These are phyloP conservation scores for Solanum hybrid DNA, from an alignment of 305 asterid genomes.

Conservation along the genomic window DNA sequence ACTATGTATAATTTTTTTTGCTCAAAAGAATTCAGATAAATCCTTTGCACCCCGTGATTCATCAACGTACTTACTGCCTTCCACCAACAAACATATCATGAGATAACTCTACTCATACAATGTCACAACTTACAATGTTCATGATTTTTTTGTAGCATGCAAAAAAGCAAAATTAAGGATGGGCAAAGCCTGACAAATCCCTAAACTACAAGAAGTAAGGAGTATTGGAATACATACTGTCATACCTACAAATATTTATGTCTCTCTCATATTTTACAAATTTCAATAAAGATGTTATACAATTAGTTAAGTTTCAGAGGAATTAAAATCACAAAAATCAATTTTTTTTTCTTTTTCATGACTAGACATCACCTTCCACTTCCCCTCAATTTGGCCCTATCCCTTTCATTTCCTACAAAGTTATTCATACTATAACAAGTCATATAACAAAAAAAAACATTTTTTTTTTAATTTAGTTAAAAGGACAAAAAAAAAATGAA, in stretches of 20 bases:
- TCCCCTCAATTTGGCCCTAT: neutral
- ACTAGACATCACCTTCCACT: constrained; percentile 6
- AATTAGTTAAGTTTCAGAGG: constrained; percentile 2
- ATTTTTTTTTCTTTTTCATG: neutral
- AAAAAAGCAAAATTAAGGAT: neutral
- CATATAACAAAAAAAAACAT: neutral
- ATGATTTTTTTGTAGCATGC: neutral
- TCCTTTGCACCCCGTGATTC: neutral
- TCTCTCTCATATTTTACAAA: constrained; percentile 14
- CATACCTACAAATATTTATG: neutral
- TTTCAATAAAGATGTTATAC: constrained; percentile 24
- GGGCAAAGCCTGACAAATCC: neutral
- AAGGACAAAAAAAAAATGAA: neutral
- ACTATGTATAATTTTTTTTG: neutral
- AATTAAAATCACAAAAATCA: neutral
- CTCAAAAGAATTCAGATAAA: neutral
- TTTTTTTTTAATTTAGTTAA: neutral
- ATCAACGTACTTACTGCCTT: neutral
- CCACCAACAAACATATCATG: no score
- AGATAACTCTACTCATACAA: no score
- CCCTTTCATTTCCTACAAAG: neutral
- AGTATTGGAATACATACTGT: constrained; percentile 1
- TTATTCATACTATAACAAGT: neutral
- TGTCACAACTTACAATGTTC: neutral
- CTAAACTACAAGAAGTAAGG: neutral